These are phyloP conservation scores for Aspergillus texensis DNA, from an alignment of 2,329 filamentous ascomycete species.

Conservation along the genomic window DNA sequence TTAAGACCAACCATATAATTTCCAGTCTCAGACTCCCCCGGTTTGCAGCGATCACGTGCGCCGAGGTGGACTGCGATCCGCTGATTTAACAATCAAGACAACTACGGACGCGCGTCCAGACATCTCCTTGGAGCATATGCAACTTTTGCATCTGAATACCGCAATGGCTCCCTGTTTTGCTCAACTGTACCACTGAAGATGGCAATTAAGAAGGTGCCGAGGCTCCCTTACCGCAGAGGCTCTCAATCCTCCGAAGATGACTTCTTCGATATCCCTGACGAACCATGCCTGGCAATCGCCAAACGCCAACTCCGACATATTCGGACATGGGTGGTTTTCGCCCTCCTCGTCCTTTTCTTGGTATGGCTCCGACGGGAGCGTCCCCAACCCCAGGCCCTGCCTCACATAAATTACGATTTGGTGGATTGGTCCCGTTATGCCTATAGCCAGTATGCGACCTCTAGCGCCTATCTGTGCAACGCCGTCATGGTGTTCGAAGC, in stretches of 20 bases:
- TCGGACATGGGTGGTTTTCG: constrained; percentile 33
- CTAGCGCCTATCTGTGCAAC: constrained; percentile 46
- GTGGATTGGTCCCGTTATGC: constrained; percentile 48
- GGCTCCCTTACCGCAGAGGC: constrained; percentile 30
- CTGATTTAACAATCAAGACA: neutral
- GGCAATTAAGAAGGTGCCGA: constrained; percentile 16
- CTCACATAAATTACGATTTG: constrained; percentile 34
- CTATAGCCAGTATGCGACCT: constrained; percentile 48
- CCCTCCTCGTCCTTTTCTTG: constrained; percentile 28
- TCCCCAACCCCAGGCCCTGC: constrained; percentile 20
- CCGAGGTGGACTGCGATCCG: neutral
- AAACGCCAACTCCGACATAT: constrained; percentile 37
- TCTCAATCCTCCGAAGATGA: constrained; percentile 37
- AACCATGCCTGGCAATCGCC: constrained; percentile 28
- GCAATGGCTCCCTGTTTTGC: constrained; percentile 7
- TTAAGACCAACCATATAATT: neutral
- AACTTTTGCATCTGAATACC: neutral
- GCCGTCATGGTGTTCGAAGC: constrained; percentile 47
- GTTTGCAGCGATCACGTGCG: neutral
- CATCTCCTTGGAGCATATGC: neutral
- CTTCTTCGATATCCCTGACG: constrained; percentile 42
- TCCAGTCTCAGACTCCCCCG: neutral
- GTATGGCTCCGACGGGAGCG: constrained; percentile 27
- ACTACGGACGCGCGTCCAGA: constrained; percentile 6
- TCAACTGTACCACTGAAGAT: constrained; percentile 3